phyloP scores from a whole-genome alignment of 345 rosid genomes.

The Syzygium grande region DNA sequence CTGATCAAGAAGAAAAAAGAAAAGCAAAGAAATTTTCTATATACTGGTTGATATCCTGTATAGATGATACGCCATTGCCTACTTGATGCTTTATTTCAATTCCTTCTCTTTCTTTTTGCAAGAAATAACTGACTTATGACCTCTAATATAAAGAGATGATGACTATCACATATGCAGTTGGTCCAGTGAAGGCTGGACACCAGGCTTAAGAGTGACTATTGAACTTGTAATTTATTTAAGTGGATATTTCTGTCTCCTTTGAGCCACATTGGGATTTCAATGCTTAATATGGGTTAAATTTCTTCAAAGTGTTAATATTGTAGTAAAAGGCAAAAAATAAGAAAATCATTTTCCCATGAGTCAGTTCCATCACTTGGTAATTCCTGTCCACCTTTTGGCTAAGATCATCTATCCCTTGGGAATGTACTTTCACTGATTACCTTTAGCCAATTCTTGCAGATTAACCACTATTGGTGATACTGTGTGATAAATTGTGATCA shows the following conservation, averaged over 20 bases:
- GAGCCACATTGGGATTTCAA: too few species aligned
- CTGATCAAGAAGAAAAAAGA: too few species aligned
- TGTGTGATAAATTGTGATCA: neutral
- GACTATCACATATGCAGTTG: neutral
- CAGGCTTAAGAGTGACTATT: neutral
- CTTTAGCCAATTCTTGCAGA: neutral
- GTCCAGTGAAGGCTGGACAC: neutral
- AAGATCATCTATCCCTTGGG: too few species aligned
- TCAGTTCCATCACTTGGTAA: too few species aligned
- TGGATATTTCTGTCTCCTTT: neutral
- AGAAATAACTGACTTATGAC: neutral
- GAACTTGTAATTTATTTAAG: neutral
- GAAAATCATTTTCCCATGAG: too few species aligned
- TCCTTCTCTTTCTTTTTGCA: neutral
- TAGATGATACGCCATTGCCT: neutral
- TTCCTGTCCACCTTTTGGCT: too few species aligned
- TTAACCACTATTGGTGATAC: neutral
- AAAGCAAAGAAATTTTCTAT: neutral
- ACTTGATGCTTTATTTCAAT: neutral
- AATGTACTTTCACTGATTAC: neutral
- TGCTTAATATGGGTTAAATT: neutral
- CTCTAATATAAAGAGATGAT: neutral
- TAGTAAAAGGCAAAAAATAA: neutral
- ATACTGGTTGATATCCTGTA: neutral
- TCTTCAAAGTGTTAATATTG: neutral